Evolutionary conservation across 2,329 filamentous ascomycete species (phyloP), one percentile per base, ranked within the genome.

Genomic region (Triangularia setosa): DNA sequence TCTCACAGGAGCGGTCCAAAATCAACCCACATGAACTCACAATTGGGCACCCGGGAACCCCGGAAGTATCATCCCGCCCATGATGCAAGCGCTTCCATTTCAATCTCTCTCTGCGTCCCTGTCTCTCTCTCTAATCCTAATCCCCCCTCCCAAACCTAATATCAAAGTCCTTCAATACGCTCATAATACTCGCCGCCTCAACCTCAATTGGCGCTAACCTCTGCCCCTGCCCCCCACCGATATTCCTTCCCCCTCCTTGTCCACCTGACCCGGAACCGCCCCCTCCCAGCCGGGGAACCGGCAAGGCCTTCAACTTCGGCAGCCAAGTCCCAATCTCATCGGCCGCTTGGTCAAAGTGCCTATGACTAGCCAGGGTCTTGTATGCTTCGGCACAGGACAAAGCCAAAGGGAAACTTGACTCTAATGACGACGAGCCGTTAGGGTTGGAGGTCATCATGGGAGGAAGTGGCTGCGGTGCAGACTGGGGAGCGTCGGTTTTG

Each of bases 101-200:
- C 27, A 6, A 44, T 18, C 35, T 44, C 16, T 44, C 1, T 18
- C 35, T 18, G 4, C 33, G 14, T 12, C 16, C 28, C n/a, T 21
- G 40, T 23, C 24, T 33, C 40, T 14, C 35, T 40, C 30, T 14
- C 65, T 65, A 73, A 52, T 73, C 68, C 65, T 65, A 73, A 52
- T 73, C 68, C 3, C 72, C 72, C 61, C 74, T 73, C n/a, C 87
- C 87, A 74, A 93, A 93, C 61, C 90, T 80, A 58, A 91, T 83
- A 72, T 93, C 90, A 77, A 93, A 93, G 68, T 90, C 88, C 75
- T 90, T 91, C 65, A 93, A 77, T n/a, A 93, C 90, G 52, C 89
- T 89, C 90, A 93, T 93, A 62, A 93, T 92, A 75, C 90, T 93
- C 0, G 90, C 90, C 6, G 90, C 90, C 76, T 93, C 90, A 16